Percentiles rank a stretch among this genome's conserved stretches.
Conservation (phyloP, 768 basidiomycete species). For the Termitomyces sp. region DNA sequence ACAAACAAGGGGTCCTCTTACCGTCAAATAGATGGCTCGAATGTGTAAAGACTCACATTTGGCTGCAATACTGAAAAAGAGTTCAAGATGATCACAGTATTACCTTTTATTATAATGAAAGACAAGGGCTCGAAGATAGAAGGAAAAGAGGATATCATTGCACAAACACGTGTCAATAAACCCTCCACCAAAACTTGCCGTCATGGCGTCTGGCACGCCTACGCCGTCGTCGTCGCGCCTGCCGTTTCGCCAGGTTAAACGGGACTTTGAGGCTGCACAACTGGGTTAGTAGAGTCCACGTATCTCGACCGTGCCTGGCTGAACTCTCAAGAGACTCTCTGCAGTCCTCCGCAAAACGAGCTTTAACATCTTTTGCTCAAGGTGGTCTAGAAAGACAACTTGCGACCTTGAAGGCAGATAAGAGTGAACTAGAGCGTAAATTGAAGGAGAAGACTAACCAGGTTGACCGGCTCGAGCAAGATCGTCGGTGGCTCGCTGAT, state of each 20-base stretch:
- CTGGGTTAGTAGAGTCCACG: not conserved
- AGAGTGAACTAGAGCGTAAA: slow-evolving; percentile 61
- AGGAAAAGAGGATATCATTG: not conserved
- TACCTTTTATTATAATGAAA: too few species aligned
- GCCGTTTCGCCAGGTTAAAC: not conserved
- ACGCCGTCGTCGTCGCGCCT: slow-evolving; percentile 2
- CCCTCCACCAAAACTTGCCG: not conserved
- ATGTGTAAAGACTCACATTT: too few species aligned
- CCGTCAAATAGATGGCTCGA: too few species aligned
- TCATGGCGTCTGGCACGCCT: slow-evolving; percentile 1
- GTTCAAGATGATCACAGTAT: too few species aligned
- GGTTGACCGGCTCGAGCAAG: slow-evolving; percentile 64
- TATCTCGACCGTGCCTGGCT: not conserved
- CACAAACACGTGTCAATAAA: not conserved
- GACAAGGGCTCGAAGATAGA: too few species aligned
- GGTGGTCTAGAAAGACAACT: slow-evolving; percentile 67
- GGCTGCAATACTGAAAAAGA: too few species aligned
- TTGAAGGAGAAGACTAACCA: slow-evolving; percentile 57
- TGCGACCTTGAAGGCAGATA: slow-evolving; percentile 51
- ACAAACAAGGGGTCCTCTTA: too few species aligned
- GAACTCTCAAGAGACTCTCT: slow-evolving; percentile 46
- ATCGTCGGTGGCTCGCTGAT: slow-evolving; percentile 64
- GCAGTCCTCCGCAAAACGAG: slow-evolving; percentile 56
- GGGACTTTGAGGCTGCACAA: slow-evolving; percentile 3
- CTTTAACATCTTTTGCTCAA: slow-evolving; percentile 56